Percentiles rank a stretch among this genome's conserved stretches.
Evolutionary conservation across 176 grass and related monocot species (phyloP).

Genomic region (Juncus inflexus): DNA sequence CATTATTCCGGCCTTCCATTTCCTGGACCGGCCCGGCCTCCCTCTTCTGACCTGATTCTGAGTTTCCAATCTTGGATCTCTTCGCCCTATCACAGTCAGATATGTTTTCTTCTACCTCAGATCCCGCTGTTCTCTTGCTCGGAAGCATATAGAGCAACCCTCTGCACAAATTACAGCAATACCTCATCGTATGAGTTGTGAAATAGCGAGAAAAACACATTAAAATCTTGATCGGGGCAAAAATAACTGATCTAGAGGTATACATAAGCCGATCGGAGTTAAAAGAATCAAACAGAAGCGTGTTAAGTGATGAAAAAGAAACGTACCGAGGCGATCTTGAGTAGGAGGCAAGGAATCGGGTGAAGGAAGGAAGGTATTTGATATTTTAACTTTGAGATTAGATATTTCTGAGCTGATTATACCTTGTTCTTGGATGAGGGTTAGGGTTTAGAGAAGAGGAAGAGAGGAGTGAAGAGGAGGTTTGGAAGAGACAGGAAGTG

Average conservation of each 20-base stretch:
- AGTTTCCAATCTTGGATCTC: constrained; percentile 30
- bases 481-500: background rate
- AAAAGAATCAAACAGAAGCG: constrained; percentile 14
- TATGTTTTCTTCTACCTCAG: constrained; percentile 26
- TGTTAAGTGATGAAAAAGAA: background rate
- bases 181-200: constrained; percentile 38
- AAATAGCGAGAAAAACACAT: background rate
- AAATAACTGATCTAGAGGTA: constrained; percentile 6
- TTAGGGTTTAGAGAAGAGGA: constrained; percentile 26
- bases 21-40: background rate
- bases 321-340: constrained; percentile 19
- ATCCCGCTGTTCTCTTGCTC: constrained; percentile 38
- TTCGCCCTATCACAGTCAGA: constrained; percentile 27
- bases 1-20: constrained; percentile 17
- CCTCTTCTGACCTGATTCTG: background rate
- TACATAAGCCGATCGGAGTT: constrained; percentile 16
- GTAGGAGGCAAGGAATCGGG: constrained; percentile 19
- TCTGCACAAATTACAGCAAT: constrained; percentile 50
- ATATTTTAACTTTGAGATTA: constrained; percentile 5
- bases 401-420: background rate
- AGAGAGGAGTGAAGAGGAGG: background rate
- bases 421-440: background rate
- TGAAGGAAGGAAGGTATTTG: background rate
- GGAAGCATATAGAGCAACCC: constrained; percentile 63
- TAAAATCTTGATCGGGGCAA: background rate